Evolutionary conservation across 768 basidiomycete species (phyloP), one percentile per base, ranked within the genome.

Genomic region (Pulveroboletus sp.): DNA sequence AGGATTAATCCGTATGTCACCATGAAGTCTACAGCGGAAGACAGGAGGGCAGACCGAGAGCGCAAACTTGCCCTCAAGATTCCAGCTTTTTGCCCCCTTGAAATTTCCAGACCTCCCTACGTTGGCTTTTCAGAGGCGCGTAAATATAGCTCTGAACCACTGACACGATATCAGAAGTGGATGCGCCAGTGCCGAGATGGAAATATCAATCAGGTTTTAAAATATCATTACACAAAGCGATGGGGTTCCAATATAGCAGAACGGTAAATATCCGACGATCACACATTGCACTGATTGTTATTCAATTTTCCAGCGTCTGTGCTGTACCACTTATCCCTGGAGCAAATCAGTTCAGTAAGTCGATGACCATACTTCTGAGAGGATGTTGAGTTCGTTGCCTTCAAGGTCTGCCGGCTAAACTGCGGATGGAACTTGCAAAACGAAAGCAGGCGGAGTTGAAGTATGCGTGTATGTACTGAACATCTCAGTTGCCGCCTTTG

Each of bases 1-100:
- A 86, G 84, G 84, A 63, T 64, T n/a, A 80, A 82, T 56, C 85
- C 86, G 0, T 77, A 84, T 39, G 8, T 47, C 1, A 61, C 72
- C 8, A 63, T 75, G 35, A 57, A 68, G 2, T 56, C 56, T 26
- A 78, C 72, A 5, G 5, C 53, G 0, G 52, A 47, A 30, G 71
- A 78, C 53, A 69, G 54, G 14, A 56, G 56, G 8, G 70, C 75
- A 45, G 64, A 56, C 2, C 57, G 57, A 38, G 46, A 59, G 5
- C 78, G 82, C 13, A 54, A 62, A 8, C 57, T 63, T 8, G 43
- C 61, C 18, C 53, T 66, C 5, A 74, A 70, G 1, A 84, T 86
- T 26, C 69, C 65, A 1, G 64, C 71, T n/a, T 76, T 77, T 43
- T 60, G 71, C 31, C 79, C 81, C 3, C 62, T 70, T 8, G 46